phyloP scores from a whole-genome alignment of 2,329 filamentous ascomycete species.

The Cytospora schulzeri region DNA sequence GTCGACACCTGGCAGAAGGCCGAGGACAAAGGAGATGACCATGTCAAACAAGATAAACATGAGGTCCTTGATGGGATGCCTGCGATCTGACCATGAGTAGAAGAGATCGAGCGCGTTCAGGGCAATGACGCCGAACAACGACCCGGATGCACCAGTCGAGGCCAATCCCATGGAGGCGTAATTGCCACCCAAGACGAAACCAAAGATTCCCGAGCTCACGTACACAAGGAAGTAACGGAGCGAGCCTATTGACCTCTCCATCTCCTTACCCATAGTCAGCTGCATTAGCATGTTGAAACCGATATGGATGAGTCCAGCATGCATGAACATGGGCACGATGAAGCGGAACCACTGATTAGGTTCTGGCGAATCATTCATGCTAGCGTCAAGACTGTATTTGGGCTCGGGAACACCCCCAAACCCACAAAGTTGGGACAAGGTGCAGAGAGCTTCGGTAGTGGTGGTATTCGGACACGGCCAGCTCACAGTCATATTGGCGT shows the following conservation, averaged over 20 bases:
- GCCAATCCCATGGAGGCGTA: conserved; percentile 81
- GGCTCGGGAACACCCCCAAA: conserved; percentile 77
- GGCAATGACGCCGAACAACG: conserved; percentile 88
- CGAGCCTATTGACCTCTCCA: conserved; percentile 87
- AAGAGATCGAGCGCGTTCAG: conserved; percentile 85
- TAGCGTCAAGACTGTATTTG: conserved; percentile 49
- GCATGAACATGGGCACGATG: conserved; percentile 92
- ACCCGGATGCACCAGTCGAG: conserved; percentile 86
- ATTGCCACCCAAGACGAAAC: conserved; percentile 92
- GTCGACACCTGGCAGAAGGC: conserved; percentile 87
- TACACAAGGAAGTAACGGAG: conserved; percentile 90
- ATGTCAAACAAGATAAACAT: conserved; percentile 85
- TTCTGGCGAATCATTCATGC: conserved; percentile 53
- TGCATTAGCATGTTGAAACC: conserved; percentile 94
- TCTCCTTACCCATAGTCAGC: conserved; percentile 84
- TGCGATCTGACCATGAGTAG: conserved; percentile 86
- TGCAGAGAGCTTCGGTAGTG: conserved; percentile 59
- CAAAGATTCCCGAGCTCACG: conserved; percentile 88
- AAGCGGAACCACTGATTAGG: conserved; percentile 98
- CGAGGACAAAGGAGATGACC: conserved; percentile 86
- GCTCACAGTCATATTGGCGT: conserved; percentile 47
- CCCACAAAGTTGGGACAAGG: conserved; percentile 79
- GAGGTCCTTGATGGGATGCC: conserved; percentile 78
- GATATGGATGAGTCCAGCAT: conserved; percentile 92
- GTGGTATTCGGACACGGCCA: conserved; percentile 85